Evolutionary conservation across 768 basidiomycete species (phyloP).

Genomic region (Hysterangium stoloniferum): DNA sequence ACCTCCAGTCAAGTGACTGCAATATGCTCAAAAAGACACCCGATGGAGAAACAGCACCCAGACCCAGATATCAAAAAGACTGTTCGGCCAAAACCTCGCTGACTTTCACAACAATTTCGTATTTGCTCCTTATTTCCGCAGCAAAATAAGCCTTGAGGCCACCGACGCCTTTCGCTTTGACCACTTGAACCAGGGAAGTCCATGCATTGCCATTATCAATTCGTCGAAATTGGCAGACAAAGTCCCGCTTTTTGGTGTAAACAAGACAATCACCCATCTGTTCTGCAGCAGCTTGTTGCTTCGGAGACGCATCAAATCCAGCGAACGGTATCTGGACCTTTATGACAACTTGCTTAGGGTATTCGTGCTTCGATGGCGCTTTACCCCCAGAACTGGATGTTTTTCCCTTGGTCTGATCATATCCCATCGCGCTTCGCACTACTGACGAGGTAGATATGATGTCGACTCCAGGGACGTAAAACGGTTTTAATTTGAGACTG

Average conservation of each 20-base stretch:
- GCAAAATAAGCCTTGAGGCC: constrained; percentile 47
- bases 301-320: constrained; percentile 6
- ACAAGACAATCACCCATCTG: constrained; percentile 34
- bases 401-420: constrained; percentile 18
- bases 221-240: constrained; percentile 36
- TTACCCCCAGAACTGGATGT: constrained; percentile 16
- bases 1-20: too few relatives aligned
- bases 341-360: constrained; percentile 38
- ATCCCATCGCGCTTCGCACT: constrained; percentile 23
- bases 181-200: constrained; percentile 30
- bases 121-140: constrained; percentile 39
- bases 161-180: constrained; percentile 35
- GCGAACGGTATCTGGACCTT: constrained; percentile 43
- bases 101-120: constrained; percentile 43
- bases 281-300: constrained; percentile 6
- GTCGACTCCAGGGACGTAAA: constrained; percentile 22
- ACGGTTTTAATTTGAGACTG: constrained; percentile 41
- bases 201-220: constrained; percentile 30
- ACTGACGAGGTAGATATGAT: constrained; percentile 25
- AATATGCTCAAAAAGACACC: too few relatives aligned
- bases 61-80: constrained; percentile 32
- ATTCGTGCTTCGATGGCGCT: constrained; percentile 16
- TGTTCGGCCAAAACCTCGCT: constrained; percentile 49
- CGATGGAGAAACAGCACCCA: too few relatives aligned
- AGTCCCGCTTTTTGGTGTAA: constrained; percentile 47